Evolutionary conservation across 2,329 filamentous ascomycete genomes (phyloP), one percentile per base, ranked within the genome.

Genomic region (Scopulariopsis brevicaulis): DNA sequence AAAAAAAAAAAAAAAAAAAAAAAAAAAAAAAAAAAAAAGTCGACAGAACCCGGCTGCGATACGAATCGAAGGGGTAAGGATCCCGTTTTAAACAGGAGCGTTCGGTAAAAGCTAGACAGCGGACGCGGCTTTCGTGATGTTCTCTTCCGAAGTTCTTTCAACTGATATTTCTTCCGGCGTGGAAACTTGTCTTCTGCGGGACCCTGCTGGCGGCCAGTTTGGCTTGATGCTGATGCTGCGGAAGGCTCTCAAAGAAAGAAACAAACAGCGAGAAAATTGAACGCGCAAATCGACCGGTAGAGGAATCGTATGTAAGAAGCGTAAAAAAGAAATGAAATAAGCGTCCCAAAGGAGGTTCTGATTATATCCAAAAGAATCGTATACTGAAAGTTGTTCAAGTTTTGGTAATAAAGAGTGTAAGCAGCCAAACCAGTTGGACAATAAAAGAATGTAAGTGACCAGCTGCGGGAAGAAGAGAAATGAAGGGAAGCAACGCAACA

Each of bases 391-490:
- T 50, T 20, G 20, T 22, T 50, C 14, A 15, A 46, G 28, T 32
- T 32, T 32, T 32, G 28, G 12, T 40, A 59, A 61, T 76, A 80
- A 81, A 71, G 75, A 79, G 71, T 69, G 77, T 76, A 74, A 76
- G 75, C 74, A 79, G 76, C 78, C 78, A 80, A 80, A 73, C 76
- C 77, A 78, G 77, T 79, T 79, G 77, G 76, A 65, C 68, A 66
- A 69, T 72, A 66, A 73, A 73, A 68, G 68, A 71, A 69, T 66
- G 67, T 68, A 71, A 68, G 68, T 69, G 67, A 48, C 59, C 55
- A 59, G 58, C 58, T 59, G 58, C 50, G 25, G 40, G 55, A 25
- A 57, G 14, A 51, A 59, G 37, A 56, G 54, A 55, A 58, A 59
- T 43, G 56, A 59, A 58, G 53, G 37, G 37, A 55, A 53, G 28